Base-by-base conservation (phyloP, 257 asterid species). In the Nicotiana tabacum region DNA sequence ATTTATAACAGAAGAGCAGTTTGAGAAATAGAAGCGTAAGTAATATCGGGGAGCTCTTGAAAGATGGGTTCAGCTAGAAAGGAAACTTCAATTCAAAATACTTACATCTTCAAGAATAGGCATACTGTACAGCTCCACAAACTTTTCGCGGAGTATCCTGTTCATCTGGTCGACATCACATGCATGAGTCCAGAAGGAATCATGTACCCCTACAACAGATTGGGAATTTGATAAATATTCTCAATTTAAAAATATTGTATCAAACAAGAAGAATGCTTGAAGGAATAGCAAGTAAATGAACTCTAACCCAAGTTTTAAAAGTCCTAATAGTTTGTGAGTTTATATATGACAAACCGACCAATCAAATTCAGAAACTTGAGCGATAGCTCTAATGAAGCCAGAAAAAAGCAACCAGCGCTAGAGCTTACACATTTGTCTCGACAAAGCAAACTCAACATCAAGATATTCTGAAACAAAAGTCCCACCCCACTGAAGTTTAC, bases 101-200 rank as follows among this genome's bases (percentile, higher is more conserved):
- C 98, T 92, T 89, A 96, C 97, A 82, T 94, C 88, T 92, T 96
- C 99, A 81, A 96, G 98, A 37, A 96, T 88, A 9, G 99, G 97
- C 88, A 80, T 82, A 86, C 84, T 88, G 90, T 96, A 94, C 30
- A 96, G 93, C 86, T 96, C 98, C 86, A 96, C 97, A 64, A 96
- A 96, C 68, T 94, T 96, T 64, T 92, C 91, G 83, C 97, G 83
- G 24, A 96, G 92, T 85, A 94, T 90, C 87, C 79, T 90, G 85
- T 94, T 96, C 98, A 96, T 94, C 91, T 88, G 85, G 88, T 92
- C 97, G 68, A 96, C 96, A 81, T 96, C 97, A 76, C 97, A 91
- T 0, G 98, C 97, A 84, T 96, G 99, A 1, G 99, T 96, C 98
- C 98, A 96, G 87, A 92, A 96, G 77, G 99, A 94, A 86, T 96